Conservation (phyloP, 305 asterid species). For the Withania somnifera region DNA sequence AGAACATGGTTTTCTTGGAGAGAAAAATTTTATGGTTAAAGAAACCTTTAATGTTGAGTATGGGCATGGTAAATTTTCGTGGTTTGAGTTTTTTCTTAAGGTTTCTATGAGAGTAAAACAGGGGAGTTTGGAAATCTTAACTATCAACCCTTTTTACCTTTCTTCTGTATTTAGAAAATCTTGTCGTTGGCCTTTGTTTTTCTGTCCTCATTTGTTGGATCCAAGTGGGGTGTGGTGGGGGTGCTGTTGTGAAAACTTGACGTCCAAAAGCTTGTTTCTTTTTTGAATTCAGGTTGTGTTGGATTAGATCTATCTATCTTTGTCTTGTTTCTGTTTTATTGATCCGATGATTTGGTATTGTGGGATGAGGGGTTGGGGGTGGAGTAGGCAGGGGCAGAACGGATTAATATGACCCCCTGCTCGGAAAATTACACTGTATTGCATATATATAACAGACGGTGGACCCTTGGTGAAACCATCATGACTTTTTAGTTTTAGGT, state of each 20-base stretch:
- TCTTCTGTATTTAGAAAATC: not conserved
- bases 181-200: not conserved
- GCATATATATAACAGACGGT: not conserved
- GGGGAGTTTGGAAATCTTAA: not conserved
- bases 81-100: not conserved
- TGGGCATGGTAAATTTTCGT: not conserved
- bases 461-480: not conserved
- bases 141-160: not conserved
- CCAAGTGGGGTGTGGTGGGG: not conserved
- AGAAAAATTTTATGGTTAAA: not conserved
- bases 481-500: not conserved
- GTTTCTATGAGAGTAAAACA: not conserved
- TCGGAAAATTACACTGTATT: conserved; percentile 11
- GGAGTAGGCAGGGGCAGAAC: not conserved
- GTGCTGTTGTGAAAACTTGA: not conserved
- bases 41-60: not conserved
- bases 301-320: conserved; percentile 26
- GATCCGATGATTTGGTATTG: conserved; percentile 8
- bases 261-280: too few species aligned
- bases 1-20: not conserved
- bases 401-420: not conserved
- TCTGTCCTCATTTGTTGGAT: not conserved
- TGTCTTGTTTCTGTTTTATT: conserved; percentile 1
- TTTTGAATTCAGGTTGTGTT: conserved; percentile 5
- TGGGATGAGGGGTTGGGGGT: conserved; percentile 5